Base-by-base conservation (phyloP, 768 basidiomycete species). In the Boletus reticulatus region DNA sequence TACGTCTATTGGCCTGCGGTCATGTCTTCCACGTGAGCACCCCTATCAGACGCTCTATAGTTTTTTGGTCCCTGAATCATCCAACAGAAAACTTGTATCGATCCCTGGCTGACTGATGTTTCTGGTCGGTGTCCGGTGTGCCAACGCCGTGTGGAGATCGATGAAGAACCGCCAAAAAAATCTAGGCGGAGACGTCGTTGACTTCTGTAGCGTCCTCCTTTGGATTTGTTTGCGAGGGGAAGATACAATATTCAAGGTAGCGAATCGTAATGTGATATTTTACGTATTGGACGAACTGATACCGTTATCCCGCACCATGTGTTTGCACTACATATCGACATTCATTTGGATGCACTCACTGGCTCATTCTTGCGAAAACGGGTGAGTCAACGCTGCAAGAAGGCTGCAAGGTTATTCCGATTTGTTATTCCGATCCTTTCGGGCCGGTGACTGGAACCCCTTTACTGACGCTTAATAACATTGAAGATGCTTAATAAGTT, bases 101-200 rank as follows among this genome's bases (percentile, higher is more conserved):
- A 96, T 66, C 90, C 92, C 20, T 96, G 94, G 94, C 71, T 96
- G 48, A 84, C 76, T 4, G 86, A 89, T 57, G 86, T 92, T 14
- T 92, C 89, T 29, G 93, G 91, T 6, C 82, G 92, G 32, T 96
- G 93, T 76, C 93, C 93, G 8, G 83, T 88, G 17, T 96, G 93
- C 67, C 92, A 95, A 67, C 75, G 85, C 32, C 75, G 84, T 24
- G 90, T 93, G 14, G 83, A 87, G 53, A 64, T 81, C 22, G 72
- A 71, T 16, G 65, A 76, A 56, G 65, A 65, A 45, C 66, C 64
- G 53, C 66, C 72, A 61, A 75, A 71, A 67, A 70, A 71, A 62
- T 54, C 63, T 10, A 62, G 58, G 58, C 63, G 63, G 50, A 59
- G 70, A 57, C 62, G 61, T 29, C 62, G 52, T 39, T 65, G 58